These are phyloP conservation scores for Apiospora hydei DNA, from an alignment of 2,329 filamentous ascomycete species.

Conservation along the genomic window DNA sequence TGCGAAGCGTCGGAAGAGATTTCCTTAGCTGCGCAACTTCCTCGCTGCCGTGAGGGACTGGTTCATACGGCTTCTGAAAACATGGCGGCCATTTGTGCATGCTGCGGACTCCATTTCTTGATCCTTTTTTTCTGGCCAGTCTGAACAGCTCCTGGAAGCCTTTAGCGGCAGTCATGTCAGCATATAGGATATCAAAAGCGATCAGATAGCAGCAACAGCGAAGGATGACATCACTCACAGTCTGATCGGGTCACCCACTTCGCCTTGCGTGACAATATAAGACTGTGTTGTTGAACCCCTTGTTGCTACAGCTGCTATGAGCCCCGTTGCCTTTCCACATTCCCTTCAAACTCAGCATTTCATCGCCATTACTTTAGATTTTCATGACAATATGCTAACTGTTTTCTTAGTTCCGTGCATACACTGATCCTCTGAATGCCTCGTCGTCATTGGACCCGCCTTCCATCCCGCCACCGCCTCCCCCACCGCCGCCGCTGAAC, in stretches of 20 bases:
- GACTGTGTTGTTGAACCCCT: constrained; percentile 20
- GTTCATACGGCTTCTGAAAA: background rate
- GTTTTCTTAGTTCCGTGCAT: constrained; percentile 61
- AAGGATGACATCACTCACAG: constrained; percentile 24
- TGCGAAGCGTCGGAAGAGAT: constrained; percentile 8
- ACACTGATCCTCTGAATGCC: constrained; percentile 61
- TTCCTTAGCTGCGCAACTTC: background rate
- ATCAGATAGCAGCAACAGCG: constrained; percentile 25
- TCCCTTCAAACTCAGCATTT: background rate
- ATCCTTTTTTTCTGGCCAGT: background rate
- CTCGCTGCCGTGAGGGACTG: background rate
- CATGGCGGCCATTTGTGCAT: background rate
- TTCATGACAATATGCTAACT: background rate
- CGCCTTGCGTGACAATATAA: constrained; percentile 20
- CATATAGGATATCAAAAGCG: constrained; percentile 25
- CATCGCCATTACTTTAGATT: background rate
- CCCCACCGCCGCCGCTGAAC: constrained; percentile 82
- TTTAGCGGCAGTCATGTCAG: constrained; percentile 19
- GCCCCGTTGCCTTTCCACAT: background rate
- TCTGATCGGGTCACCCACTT: constrained; percentile 19
- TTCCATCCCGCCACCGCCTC: constrained; percentile 65
- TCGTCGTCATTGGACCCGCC: constrained; percentile 61
- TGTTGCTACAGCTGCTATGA: constrained; percentile 20
- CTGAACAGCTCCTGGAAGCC: constrained; percentile 20
- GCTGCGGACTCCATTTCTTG: background rate